Percentiles rank a stretch among this genome's conserved stretches.
These are phyloP conservation scores for Colletotrichum orbiculare DNA, from an alignment of 2,329 filamentous ascomycete genomes.

Conservation along the genomic window DNA sequence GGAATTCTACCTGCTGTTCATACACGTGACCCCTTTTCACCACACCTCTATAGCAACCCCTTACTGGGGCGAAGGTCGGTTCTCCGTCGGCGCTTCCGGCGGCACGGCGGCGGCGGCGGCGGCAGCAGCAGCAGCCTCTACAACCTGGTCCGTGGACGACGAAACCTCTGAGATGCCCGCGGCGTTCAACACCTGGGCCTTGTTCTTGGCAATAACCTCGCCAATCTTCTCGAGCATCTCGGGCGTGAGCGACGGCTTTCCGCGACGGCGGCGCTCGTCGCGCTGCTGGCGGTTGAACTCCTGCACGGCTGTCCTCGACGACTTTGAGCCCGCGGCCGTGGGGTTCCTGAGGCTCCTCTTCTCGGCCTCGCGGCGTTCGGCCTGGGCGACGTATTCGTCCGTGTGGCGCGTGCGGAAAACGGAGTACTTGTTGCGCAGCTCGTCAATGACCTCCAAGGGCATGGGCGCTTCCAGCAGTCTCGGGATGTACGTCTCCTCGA, in stretches of 20 bases:
- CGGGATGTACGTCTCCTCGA: constrained; percentile 84
- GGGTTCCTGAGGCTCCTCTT: constrained; percentile 66
- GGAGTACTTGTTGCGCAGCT: constrained; percentile 86
- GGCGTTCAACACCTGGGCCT: constrained; percentile 52
- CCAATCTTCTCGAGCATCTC: constrained; percentile 73
- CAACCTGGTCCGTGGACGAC: neutral
- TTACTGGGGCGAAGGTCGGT: constrained; percentile 28
- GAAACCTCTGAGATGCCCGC: constrained; percentile 49
- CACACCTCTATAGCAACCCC: neutral
- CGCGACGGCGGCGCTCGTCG: constrained; percentile 60
- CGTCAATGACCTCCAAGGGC: constrained; percentile 81
- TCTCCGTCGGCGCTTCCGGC: constrained; percentile 5
- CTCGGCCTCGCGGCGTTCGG: constrained; percentile 67
- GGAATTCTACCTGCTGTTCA: constrained; percentile 33
- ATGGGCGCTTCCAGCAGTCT: constrained; percentile 82
- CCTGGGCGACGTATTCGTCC: constrained; percentile 74
- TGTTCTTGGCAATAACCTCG: constrained; percentile 68
- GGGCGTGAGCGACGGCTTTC: constrained; percentile 66
- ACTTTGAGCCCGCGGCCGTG: constrained; percentile 64
- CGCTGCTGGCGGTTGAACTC: constrained; percentile 68
- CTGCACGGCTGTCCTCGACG: constrained; percentile 62
- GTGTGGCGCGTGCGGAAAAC: constrained; percentile 86
- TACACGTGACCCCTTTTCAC: constrained; percentile 17
- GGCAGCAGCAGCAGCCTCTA: neutral
- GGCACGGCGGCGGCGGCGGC: constrained; percentile 3